phyloP scores from a whole-genome alignment of 768 basidiomycete genomes.

The Cystofilobasidium capitatum region DNA sequence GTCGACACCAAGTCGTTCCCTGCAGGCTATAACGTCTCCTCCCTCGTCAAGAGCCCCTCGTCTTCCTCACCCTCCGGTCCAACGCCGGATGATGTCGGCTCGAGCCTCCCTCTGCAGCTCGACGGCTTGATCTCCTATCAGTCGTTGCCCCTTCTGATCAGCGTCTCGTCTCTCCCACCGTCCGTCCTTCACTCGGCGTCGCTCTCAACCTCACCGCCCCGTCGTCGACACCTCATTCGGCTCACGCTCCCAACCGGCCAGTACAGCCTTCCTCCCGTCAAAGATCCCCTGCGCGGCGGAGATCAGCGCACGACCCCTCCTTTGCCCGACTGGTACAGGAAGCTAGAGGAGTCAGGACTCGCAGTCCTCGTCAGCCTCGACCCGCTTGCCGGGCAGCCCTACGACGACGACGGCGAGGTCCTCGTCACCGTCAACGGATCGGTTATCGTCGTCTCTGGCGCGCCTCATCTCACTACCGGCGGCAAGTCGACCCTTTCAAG shows the following conservation, averaged over 20 bases:
- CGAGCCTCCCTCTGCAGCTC: constrained; percentile 38
- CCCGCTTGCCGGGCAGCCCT: constrained; percentile 27
- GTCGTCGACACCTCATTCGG: constrained; percentile 60
- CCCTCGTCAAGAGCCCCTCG: constrained; percentile 39
- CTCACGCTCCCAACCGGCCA: constrained; percentile 73
- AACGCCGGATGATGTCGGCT: constrained; percentile 45
- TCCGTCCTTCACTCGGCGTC: constrained; percentile 57
- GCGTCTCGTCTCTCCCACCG: constrained; percentile 65
- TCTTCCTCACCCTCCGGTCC: constrained; percentile 40
- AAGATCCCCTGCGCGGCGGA: constrained; percentile 67
- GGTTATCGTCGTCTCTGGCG: constrained; percentile 1
- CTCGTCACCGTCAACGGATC: constrained; percentile 23
- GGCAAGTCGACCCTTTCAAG: background rate
- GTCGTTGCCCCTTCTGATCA: constrained; percentile 41
- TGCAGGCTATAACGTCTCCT: constrained; percentile 54
- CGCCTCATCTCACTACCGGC: background rate
- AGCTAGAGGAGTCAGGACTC: constrained; percentile 50
- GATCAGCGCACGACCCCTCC: constrained; percentile 41
- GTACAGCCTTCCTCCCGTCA: constrained; percentile 62
- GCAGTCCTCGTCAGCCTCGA: constrained; percentile 51
- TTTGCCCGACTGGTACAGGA: constrained; percentile 59
- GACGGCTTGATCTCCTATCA: background rate
- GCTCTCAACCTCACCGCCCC: constrained; percentile 49
- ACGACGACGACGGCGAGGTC: constrained; percentile 24
- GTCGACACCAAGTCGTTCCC: constrained; percentile 73